Conservation (phyloP, 495 filamentous ascomycete genomes). For the Penicillium daleae region DNA sequence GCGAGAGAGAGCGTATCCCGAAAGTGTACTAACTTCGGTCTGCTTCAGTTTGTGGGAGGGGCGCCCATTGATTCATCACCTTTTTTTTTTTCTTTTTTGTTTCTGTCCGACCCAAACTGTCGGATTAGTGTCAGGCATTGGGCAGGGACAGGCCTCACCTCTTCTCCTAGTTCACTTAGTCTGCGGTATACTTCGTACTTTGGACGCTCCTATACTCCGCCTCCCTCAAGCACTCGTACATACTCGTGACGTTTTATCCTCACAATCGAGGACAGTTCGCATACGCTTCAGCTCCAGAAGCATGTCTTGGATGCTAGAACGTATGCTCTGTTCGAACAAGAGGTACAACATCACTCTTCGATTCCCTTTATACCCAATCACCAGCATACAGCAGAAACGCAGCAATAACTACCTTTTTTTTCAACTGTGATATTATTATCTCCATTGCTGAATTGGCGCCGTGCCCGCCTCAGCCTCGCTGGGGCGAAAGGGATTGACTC, state of each 20-base stretch:
- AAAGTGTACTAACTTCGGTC: neutral
- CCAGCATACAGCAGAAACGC: neutral
- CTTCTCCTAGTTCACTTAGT: neutral
- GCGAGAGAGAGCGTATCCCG: slow-evolving; percentile 8
- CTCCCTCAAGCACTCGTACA: neutral
- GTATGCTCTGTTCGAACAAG: neutral
- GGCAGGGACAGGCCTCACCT: slow-evolving; percentile 25
- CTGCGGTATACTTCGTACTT: neutral
- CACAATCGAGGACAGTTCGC: too few species aligned
- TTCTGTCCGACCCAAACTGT: slow-evolving; percentile 32
- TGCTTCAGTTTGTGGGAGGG: neutral
- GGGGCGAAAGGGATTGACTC: neutral
- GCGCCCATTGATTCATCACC: slow-evolving; percentile 3
- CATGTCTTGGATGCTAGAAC: neutral
- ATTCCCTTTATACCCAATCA: neutral
- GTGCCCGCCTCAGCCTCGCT: slow-evolving; percentile 7
- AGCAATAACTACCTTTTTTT: neutral
- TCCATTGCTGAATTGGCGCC: neutral
- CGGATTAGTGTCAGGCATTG: slow-evolving; percentile 24
- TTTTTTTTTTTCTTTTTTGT: slow-evolving; percentile 9
- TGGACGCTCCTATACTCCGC: neutral
- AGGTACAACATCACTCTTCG: neutral
- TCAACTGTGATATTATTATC: neutral
- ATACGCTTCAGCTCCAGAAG: neutral
- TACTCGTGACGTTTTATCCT: neutral